A percentile compares a stretch with the other conserved stretches of the same genome.
Conservation (phyloP, 495 filamentous ascomycete species). For the Choiromyces venosus region DNA sequence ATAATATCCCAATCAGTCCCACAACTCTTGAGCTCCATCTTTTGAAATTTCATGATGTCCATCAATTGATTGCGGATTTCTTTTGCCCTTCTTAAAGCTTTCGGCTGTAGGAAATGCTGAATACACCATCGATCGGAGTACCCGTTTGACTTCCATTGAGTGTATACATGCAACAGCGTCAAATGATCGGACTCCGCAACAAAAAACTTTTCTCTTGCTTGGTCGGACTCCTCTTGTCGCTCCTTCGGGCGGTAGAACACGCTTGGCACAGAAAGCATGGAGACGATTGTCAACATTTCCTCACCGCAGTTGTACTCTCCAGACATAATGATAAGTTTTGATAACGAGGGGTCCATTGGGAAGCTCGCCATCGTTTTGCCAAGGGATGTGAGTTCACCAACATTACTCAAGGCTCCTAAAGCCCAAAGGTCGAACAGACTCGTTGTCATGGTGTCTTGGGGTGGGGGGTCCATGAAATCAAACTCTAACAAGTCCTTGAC, state of each 20-base stretch:
- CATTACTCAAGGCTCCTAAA: constrained; percentile 83
- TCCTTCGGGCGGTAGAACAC: constrained; percentile 98
- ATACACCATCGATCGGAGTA: constrained; percentile 87
- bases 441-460: constrained; percentile 95
- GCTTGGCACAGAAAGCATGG: constrained; percentile 92
- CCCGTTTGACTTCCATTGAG: constrained; percentile 89
- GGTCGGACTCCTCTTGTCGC: constrained; percentile 91
- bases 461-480: constrained; percentile 98
- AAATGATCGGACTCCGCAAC: constrained; percentile 96
- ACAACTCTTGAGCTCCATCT: constrained; percentile 79
- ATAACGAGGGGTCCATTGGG: constrained; percentile 80
- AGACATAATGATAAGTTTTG: constrained; percentile 86
- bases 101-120: constrained; percentile 87
- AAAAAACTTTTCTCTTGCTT: constrained; percentile 97
- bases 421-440: constrained; percentile 98
- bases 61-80: constrained; percentile 89
- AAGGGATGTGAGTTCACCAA: constrained; percentile 82
- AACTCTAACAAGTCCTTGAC: constrained; percentile 95
- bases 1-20: constrained; percentile 96
- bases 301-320: constrained; percentile 86
- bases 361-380: constrained; percentile 94
- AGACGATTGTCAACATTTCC: constrained; percentile 96
- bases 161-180: constrained; percentile 91
- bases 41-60: constrained; percentile 92
- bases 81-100: constrained; percentile 80